A percentile compares a stretch with the other conserved stretches of the same genome.
Evolutionary conservation across 2,329 filamentous ascomycete genomes (phyloP).

Genomic region (Keithomyces neogunnii): DNA sequence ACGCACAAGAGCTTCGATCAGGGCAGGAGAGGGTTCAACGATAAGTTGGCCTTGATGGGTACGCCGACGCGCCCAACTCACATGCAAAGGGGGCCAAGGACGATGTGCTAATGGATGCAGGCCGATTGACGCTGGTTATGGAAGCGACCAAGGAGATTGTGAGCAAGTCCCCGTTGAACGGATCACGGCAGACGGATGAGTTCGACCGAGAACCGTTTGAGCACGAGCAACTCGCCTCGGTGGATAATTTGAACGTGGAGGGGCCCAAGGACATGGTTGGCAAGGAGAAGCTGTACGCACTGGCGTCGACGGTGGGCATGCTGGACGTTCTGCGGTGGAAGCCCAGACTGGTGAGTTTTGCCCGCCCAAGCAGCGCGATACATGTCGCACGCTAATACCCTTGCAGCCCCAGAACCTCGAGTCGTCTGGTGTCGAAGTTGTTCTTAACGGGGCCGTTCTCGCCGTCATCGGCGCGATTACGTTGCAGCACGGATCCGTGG

Average conservation of each 20-base stretch:
- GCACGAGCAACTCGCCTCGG: slow-evolving; percentile 61
- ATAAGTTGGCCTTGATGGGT: slow-evolving; percentile 85
- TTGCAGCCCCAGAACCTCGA: slow-evolving; percentile 55
- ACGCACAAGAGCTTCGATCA: slow-evolving; percentile 99
- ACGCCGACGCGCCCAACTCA: slow-evolving; percentile 17
- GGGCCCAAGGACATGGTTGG: slow-evolving; percentile 55
- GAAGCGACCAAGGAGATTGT: slow-evolving; percentile 30
- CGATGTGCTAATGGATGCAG: slow-evolving; percentile 14
- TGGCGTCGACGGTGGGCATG: slow-evolving; percentile 66
- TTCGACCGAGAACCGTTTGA: slow-evolving; percentile 56
- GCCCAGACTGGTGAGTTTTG: slow-evolving; percentile 61
- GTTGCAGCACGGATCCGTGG: slow-evolving; percentile 75
- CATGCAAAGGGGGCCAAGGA: neutral
- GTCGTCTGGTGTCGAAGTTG: slow-evolving; percentile 63
- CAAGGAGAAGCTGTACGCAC: slow-evolving; percentile 54
- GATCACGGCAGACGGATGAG: slow-evolving; percentile 29
- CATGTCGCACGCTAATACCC: slow-evolving; percentile 4
- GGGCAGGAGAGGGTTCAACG: slow-evolving; percentile 88
- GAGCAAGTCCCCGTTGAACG: slow-evolving; percentile 20
- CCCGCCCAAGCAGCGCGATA: too few species aligned
- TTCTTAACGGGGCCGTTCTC: slow-evolving; percentile 71
- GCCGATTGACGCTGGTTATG: slow-evolving; percentile 28
- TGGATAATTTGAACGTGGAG: slow-evolving; percentile 59
- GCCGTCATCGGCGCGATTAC: slow-evolving; percentile 83
- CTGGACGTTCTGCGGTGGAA: slow-evolving; percentile 78